Conservation (phyloP, 371 early-diverging fungal species). For the Mucor sp. region DNA sequence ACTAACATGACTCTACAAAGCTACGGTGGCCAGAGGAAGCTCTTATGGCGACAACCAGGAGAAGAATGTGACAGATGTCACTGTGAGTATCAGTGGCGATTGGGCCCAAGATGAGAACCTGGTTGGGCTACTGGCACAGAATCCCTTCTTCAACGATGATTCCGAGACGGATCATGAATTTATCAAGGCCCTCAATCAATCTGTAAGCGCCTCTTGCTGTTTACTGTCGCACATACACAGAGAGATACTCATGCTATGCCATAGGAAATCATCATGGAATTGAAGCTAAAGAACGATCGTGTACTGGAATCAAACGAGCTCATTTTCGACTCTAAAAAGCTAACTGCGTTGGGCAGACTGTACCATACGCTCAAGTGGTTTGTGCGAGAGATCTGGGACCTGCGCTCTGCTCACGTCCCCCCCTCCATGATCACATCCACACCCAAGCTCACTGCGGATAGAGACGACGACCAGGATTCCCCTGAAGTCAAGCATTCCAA, state of each 20-base stretch:
- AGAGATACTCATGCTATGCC: neutral
- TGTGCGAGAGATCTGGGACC: constrained; percentile 67
- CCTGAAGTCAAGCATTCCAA: constrained; percentile 20
- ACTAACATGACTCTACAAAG: constrained; percentile 16
- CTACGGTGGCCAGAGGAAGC: constrained; percentile 59
- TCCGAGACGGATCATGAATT: constrained; percentile 36
- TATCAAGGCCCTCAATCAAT: constrained; percentile 45
- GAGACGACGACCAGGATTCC: constrained; percentile 26
- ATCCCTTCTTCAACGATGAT: constrained; percentile 61
- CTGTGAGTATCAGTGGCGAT: constrained; percentile 64
- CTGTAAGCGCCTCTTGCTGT: too few species aligned
- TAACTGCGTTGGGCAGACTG: constrained; percentile 74
- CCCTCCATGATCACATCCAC: constrained; percentile 21
- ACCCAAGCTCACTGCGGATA: constrained; percentile 19
- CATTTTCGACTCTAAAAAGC: constrained; percentile 79
- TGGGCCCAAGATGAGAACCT: constrained; percentile 85
- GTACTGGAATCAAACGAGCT: constrained; percentile 79
- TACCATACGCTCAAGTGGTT: constrained; percentile 86
- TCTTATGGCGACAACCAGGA: constrained; percentile 36
- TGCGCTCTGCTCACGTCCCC: constrained; percentile 38
- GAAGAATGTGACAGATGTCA: constrained; percentile 37
- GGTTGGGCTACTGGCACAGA: constrained; percentile 62
- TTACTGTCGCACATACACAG: too few species aligned
- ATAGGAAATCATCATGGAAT: constrained; percentile 79
- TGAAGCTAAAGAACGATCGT: constrained; percentile 80